phyloP scores from a whole-genome alignment of 495 filamentous ascomycete species.

The Hypoxylon rickii region DNA sequence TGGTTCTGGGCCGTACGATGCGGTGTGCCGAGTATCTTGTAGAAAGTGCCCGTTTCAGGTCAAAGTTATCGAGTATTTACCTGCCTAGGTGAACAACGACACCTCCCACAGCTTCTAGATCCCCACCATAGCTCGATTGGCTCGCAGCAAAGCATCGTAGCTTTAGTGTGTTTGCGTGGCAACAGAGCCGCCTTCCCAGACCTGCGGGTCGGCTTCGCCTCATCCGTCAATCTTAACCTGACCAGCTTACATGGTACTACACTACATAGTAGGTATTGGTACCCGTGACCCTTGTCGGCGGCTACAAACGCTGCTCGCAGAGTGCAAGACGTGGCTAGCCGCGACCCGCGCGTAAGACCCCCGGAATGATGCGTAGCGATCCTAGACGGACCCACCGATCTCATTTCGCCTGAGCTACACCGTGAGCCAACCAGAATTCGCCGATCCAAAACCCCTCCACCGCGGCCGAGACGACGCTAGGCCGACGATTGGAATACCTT shows the following conservation, averaged over 20 bases:
- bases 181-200: constrained; percentile 11
- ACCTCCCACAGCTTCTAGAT: constrained; percentile 10
- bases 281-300: constrained; percentile 13
- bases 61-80: constrained; percentile 6
- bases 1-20: not conserved
- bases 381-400: constrained; percentile 26
- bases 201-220: constrained; percentile 18
- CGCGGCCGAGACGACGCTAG: constrained; percentile 20
- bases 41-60: constrained; percentile 26
- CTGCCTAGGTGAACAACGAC: constrained; percentile 3
- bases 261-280: not conserved
- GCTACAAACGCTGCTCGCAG: constrained; percentile 12
- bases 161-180: constrained; percentile 10
- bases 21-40: not conserved
- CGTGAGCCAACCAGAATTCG: constrained; percentile 33
- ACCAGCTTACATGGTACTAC: not conserved
- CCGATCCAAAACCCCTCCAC: constrained; percentile 8
- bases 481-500: too few species aligned
- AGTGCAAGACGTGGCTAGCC: constrained; percentile 13
- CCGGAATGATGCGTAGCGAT: too few species aligned
- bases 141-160: constrained; percentile 7
- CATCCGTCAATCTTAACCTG: constrained; percentile 34
- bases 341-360: constrained; percentile 38
- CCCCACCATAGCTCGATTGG: constrained; percentile 29
- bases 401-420: constrained; percentile 30